Percentiles rank a stretch among this genome's conserved stretches.
Evolutionary conservation across 306 rosid species (phyloP).

Genomic region (Cotoneaster glaucophyllus): DNA sequence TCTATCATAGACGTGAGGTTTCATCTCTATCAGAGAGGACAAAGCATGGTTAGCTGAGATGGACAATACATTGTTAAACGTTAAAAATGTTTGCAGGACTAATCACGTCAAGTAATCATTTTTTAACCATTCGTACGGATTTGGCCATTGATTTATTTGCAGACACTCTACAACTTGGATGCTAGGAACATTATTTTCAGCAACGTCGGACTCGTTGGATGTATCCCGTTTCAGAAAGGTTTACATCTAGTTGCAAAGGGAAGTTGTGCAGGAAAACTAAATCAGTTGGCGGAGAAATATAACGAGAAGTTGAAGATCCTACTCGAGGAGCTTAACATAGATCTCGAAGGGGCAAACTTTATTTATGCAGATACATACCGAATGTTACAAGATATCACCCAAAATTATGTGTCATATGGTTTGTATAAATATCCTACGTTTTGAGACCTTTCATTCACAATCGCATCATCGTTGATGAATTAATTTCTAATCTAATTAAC

Average conservation of each 20-base stretch:
- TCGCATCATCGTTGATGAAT: too few species aligned
- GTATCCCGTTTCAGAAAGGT: background rate
- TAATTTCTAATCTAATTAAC: background rate
- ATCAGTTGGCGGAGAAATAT: background rate
- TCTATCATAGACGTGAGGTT: too few species aligned
- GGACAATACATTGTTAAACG: too few species aligned
- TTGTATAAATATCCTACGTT: background rate
- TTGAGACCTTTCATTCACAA: too few species aligned
- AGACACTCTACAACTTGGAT: background rate
- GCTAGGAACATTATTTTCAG: background rate
- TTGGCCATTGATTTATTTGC: background rate
- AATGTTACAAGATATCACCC: background rate
- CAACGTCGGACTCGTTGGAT: background rate
- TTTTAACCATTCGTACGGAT: too few species aligned
- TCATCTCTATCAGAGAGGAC: too few species aligned
- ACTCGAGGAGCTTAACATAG: background rate
- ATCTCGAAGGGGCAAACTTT: background rate
- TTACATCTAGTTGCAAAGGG: background rate
- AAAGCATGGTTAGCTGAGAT: too few species aligned
- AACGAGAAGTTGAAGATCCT: background rate
- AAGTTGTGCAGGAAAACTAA: background rate
- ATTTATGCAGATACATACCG: background rate
- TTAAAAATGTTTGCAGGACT: too few species aligned
- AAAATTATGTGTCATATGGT: background rate
- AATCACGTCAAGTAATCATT: too few species aligned